phyloP scores from a whole-genome alignment of 2,329 filamentous ascomycete genomes.

The Purpureocillium lavendulum region DNA sequence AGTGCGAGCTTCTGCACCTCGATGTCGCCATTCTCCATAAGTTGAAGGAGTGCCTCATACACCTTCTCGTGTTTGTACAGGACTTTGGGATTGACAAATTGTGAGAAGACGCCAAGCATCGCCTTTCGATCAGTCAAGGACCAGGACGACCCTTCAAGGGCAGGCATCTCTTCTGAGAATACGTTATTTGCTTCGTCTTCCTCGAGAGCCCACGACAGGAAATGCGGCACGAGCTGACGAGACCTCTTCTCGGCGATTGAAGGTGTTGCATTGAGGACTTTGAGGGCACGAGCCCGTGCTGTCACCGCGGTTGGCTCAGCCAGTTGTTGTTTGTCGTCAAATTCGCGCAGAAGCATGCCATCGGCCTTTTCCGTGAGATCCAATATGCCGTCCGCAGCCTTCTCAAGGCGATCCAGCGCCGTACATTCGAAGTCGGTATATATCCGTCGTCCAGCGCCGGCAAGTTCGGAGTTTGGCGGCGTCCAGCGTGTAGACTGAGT shows the following conservation, averaged over 20 bases:
- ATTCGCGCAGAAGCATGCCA: slow-evolving; percentile 52
- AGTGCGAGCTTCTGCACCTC: slow-evolving; percentile 83
- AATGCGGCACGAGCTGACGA: slow-evolving; percentile 73
- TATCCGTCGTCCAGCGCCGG: slow-evolving; percentile 26
- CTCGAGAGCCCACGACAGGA: slow-evolving; percentile 69
- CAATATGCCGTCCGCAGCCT: slow-evolving; percentile 41
- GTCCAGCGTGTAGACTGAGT: slow-evolving; percentile 47
- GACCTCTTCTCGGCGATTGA: slow-evolving; percentile 78
- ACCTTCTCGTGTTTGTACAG: slow-evolving; percentile 73
- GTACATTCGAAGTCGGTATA: slow-evolving; percentile 79
- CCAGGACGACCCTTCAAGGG: slow-evolving; percentile 44
- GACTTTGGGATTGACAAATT: slow-evolving; percentile 80
- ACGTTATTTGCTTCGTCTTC: slow-evolving; percentile 31
- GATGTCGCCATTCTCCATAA: slow-evolving; percentile 80
- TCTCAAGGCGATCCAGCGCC: slow-evolving; percentile 55
- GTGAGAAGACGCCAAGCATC: slow-evolving; percentile 71
- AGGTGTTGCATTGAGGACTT: slow-evolving; percentile 66
- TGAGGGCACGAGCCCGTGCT: slow-evolving; percentile 70
- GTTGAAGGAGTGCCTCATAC: slow-evolving; percentile 61
- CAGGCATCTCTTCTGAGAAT: slow-evolving; percentile 23
- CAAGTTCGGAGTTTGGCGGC: slow-evolving; percentile 26
- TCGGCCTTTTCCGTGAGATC: slow-evolving; percentile 42
- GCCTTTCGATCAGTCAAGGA: slow-evolving; percentile 74
- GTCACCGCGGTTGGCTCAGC: slow-evolving; percentile 41
- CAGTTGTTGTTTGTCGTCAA: slow-evolving; percentile 54